A percentile compares a stretch with the other conserved stretches of the same genome.
phyloP scores from a whole-genome alignment of 176 grass and related monocot genomes.

The Aegilops speltoides region DNA sequence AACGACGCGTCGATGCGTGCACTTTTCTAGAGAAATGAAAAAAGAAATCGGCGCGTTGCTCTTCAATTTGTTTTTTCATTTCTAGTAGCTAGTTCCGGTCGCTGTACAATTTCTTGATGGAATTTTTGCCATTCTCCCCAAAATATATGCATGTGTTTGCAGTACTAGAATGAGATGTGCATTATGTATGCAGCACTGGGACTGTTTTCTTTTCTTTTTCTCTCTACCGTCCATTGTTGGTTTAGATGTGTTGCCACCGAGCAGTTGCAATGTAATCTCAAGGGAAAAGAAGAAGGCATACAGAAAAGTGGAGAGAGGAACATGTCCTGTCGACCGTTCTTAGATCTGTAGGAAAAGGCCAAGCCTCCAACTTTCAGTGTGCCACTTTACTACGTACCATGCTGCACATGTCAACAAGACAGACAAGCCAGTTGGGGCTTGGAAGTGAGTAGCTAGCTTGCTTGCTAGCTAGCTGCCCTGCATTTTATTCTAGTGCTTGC shows the following conservation, averaged over 20 bases:
- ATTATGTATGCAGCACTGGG: too few species aligned
- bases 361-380: conserved; percentile 30
- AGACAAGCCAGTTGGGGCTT: conserved; percentile 11
- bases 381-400: conserved; percentile 15
- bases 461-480: not conserved
- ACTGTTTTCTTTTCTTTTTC: not conserved
- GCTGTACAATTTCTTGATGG: not conserved
- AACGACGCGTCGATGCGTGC: too few species aligned
- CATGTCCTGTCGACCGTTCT: conserved; percentile 44
- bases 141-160: too few species aligned
- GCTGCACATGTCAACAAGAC: conserved; percentile 39
- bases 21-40: too few species aligned
- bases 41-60: too few species aligned
- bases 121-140: too few species aligned
- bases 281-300: not conserved
- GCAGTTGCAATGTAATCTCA: not conserved
- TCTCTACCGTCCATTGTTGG: conserved; percentile 13
- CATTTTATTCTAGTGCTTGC: conserved; percentile 43
- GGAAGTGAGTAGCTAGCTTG: too few species aligned
- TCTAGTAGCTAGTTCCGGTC: too few species aligned
- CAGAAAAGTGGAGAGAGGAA: not conserved
- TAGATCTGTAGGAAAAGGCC: conserved; percentile 37
- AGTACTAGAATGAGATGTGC: too few species aligned
- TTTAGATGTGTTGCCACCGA: conserved; percentile 1
- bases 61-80: too few species aligned